Conservation (phyloP, 2,329 filamentous ascomycete species). For the Botrytis deweyae region DNA sequence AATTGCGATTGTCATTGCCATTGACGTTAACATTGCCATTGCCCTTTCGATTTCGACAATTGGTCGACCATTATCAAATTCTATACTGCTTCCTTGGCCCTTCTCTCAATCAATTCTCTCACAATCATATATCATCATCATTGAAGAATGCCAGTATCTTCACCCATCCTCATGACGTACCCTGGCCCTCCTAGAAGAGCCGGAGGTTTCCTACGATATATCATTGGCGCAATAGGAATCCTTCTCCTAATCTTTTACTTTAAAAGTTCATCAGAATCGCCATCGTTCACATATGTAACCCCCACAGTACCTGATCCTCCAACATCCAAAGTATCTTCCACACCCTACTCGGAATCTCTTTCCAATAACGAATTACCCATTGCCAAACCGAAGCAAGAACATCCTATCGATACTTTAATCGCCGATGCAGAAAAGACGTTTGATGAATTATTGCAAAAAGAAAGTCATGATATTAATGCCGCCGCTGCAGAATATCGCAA, state of each 20-base stretch:
- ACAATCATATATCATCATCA: neutral
- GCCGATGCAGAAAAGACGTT: conserved; percentile 43
- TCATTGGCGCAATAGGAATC: conserved; percentile 26
- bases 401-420: conserved; percentile 50
- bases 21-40: neutral
- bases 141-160: conserved; percentile 33
- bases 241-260: conserved; percentile 28
- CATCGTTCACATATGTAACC: neutral
- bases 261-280: conserved; percentile 12
- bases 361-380: neutral
- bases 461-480: conserved; percentile 45
- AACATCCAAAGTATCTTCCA: neutral
- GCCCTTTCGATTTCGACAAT: neutral
- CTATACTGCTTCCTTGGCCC: neutral
- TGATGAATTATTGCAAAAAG: conserved; percentile 43
- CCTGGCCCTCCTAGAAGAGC: conserved; percentile 35
- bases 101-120: neutral
- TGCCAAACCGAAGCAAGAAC: conserved; percentile 27
- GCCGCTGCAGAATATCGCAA: conserved; percentile 54
- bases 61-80: neutral
- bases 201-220: conserved; percentile 31
- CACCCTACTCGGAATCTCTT: neutral
- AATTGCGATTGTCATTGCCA: neutral
- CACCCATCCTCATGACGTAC: conserved; percentile 36
- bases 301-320: neutral